Evolutionary conservation across 192 early-diverging fungal genomes (phyloP).

Genomic region (Diversispora eburnea): DNA sequence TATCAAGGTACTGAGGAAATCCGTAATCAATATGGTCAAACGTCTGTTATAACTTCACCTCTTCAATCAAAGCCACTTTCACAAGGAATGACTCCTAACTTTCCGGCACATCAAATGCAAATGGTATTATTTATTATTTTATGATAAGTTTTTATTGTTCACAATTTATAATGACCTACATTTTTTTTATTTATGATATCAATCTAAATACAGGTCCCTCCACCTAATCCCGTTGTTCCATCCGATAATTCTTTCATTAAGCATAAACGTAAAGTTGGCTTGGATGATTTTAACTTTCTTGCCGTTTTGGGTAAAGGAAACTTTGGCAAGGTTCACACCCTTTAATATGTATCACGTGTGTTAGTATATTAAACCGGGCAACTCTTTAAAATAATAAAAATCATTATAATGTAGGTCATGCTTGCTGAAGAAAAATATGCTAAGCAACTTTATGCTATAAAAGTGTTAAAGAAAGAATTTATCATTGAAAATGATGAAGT

Average conservation of each 20-base stretch:
- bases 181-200: no score
- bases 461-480: conserved; percentile 97
- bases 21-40: background rate
- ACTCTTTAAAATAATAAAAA: no score
- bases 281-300: conserved; percentile 92
- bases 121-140: no score
- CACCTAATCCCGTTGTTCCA: background rate
- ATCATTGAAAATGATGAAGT: conserved; percentile 99
- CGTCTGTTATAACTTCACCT: conserved; percentile 8
- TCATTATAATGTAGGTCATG: conserved; percentile 65
- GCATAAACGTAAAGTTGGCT: conserved; percentile 58
- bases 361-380: no score
- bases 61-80: background rate
- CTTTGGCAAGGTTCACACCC: conserved; percentile 81
- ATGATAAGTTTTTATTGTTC: conserved; percentile 17
- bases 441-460: conserved; percentile 89
- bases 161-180: background rate
- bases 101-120: background rate
- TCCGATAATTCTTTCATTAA: conserved; percentile 18
- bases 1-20: background rate
- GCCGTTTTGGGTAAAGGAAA: conserved; percentile 97
- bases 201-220: conserved; percentile 27
- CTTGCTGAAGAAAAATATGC: conserved; percentile 87
- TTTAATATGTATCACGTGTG: no score
- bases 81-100: background rate